A percentile compares a stretch with the other conserved stretches of the same genome.
Conservation (phyloP, 176 grass and related monocot species). For the Aegilops umbellulata region DNA sequence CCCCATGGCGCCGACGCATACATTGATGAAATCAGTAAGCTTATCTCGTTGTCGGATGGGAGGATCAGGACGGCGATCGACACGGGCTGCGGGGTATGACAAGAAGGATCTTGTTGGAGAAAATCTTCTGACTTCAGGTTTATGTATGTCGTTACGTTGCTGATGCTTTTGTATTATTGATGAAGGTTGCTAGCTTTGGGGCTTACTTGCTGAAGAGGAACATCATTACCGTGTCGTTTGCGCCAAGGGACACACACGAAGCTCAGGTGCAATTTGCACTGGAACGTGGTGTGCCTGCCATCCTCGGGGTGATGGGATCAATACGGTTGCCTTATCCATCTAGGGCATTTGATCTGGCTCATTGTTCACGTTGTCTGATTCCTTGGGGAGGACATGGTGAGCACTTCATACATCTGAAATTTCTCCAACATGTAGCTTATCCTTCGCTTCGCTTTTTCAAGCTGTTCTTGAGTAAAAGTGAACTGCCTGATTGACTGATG, state of each 20-base stretch:
- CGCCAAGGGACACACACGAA: conserved; percentile 89
- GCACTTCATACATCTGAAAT: conserved; percentile 14
- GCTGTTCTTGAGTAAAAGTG: background rate
- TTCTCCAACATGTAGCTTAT: background rate
- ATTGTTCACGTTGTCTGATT: conserved; percentile 91
- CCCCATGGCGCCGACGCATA: conserved; percentile 77
- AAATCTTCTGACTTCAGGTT: background rate
- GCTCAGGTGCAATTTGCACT: conserved; percentile 95
- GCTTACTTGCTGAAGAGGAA: conserved; percentile 91
- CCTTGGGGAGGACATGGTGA: conserved; percentile 75
- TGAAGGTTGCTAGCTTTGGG: conserved; percentile 93
- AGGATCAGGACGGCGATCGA: conserved; percentile 86
- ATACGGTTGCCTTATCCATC: conserved; percentile 84
- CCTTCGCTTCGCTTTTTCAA: conserved; percentile 3
- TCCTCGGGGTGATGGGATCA: conserved; percentile 86
- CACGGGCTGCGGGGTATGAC: conserved; percentile 82
- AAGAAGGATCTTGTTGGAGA: background rate
- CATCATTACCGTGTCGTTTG: conserved; percentile 87
- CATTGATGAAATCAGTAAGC: conserved; percentile 79
- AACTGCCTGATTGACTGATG: conserved; percentile 9
- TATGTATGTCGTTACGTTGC: conserved; percentile 6
- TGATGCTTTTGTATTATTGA: conserved; percentile 17
- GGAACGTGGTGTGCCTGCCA: conserved; percentile 92
- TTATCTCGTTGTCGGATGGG: conserved; percentile 71
- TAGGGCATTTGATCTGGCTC: conserved; percentile 95